Conservation (phyloP, 495 filamentous ascomycete species). For the Penicillium flavigenum region DNA sequence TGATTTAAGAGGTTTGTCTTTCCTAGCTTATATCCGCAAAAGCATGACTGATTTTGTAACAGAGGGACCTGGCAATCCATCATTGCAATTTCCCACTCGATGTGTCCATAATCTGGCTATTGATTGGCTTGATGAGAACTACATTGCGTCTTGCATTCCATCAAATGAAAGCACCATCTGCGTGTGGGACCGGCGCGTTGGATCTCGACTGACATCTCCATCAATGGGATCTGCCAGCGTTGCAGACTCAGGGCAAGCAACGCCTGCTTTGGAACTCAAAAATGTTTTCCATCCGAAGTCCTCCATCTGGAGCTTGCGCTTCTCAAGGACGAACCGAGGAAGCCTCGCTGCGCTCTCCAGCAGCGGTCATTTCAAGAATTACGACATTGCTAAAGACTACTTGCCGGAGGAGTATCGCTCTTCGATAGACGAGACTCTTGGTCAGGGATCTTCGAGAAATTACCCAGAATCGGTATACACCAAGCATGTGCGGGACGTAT, state of each 20-base stretch:
- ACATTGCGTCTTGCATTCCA: conserved; percentile 84
- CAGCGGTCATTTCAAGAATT: conserved; percentile 73
- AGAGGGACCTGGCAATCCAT: conserved; percentile 56
- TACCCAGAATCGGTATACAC: conserved; percentile 49
- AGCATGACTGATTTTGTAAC: conserved; percentile 10
- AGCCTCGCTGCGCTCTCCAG: conserved; percentile 74
- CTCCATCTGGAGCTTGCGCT: conserved; percentile 76
- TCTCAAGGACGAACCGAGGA: conserved; percentile 70
- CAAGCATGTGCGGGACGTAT: conserved; percentile 49
- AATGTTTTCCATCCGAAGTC: conserved; percentile 59
- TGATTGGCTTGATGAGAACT: conserved; percentile 86
- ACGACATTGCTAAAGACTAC: conserved; percentile 66
- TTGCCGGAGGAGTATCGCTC: conserved; percentile 41
- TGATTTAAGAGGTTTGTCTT: conserved; percentile 73
- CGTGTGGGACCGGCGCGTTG: conserved; percentile 84
- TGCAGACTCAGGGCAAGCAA: conserved; percentile 38
- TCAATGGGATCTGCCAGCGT: conserved; percentile 38
- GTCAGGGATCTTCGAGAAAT: conserved; percentile 40
- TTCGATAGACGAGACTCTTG: conserved; percentile 42
- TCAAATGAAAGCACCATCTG: conserved; percentile 67
- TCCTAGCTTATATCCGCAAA: conserved; percentile 9
- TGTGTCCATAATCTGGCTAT: conserved; percentile 90
- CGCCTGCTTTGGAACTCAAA: conserved; percentile 64
- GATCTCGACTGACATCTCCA: conserved; percentile 47
- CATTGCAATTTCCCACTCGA: conserved; percentile 67